These are phyloP conservation scores for Perkinsus olseni DNA, from an alignment of 169 alveolate genomes.

Conservation along the genomic window DNA sequence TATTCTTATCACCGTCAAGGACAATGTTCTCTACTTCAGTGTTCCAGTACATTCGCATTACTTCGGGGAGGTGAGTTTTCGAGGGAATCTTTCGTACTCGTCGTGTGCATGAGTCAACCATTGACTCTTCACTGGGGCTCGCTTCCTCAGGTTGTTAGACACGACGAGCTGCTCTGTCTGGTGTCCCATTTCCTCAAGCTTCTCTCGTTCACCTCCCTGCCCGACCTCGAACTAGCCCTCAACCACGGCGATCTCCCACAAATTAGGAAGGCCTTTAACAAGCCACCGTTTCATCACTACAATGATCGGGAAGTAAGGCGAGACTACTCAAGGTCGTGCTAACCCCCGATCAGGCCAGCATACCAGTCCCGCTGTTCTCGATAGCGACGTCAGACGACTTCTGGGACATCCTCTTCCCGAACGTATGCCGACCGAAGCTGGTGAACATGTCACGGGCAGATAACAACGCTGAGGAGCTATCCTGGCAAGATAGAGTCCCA, in stretches of 20 bases:
- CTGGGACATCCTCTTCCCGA: slow-evolving; percentile 7
- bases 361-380: background rate
- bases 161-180: background rate
- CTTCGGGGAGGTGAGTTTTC: background rate
- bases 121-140: no score
- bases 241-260: slow-evolving; percentile 10
- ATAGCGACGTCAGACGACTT: background rate
- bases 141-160: background rate
- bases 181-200: background rate
- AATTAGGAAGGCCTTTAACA: background rate
- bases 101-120: no score
- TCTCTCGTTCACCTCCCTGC: background rate
- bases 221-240: slow-evolving; percentile 1
- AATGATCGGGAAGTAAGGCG: background rate
- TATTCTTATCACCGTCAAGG: background rate
- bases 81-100: no score
- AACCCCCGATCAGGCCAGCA: background rate
- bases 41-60: background rate
- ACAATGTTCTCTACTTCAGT: background rate
- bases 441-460: background rate
- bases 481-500: background rate
- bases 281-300: slow-evolving; percentile 1
- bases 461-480: background rate
- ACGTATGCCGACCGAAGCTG: slow-evolving; percentile 6
- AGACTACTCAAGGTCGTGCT: background rate